These are phyloP conservation scores for Rhynchosporium agropyri DNA, from an alignment of 2,329 filamentous ascomycete genomes.

Conservation along the genomic window DNA sequence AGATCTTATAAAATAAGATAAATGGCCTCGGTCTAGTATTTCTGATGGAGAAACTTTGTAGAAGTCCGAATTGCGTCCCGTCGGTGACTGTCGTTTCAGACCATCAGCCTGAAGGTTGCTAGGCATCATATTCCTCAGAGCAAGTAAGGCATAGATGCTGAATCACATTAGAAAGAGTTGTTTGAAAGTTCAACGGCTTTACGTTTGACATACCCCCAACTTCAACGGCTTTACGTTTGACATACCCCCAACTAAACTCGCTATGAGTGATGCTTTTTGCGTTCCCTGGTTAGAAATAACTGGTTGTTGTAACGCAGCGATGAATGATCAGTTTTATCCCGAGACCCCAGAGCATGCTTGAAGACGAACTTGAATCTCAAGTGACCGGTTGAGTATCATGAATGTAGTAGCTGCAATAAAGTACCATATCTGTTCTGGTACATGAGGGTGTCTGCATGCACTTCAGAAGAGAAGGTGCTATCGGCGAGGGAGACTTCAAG, in stretches of 20 bases:
- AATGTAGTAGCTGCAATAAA: slow-evolving; percentile 51
- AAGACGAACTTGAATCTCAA: slow-evolving; percentile 51
- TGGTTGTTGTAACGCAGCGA: slow-evolving; percentile 31
- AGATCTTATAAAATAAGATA: slow-evolving; percentile 51
- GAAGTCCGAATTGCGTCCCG: slow-evolving; percentile 46
- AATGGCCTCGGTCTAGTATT: slow-evolving; percentile 49
- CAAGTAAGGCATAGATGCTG: slow-evolving; percentile 50
- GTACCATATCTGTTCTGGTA: slow-evolving; percentile 54
- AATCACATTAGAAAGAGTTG: not conserved
- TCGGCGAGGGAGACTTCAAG: slow-evolving; percentile 34
- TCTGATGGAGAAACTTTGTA: slow-evolving; percentile 43
- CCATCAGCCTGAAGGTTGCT: slow-evolving; percentile 47
- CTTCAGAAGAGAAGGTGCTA: slow-evolving; percentile 48
- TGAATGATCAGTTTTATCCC: slow-evolving; percentile 25
- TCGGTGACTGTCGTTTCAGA: slow-evolving; percentile 43
- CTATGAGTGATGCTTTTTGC: slow-evolving; percentile 54
- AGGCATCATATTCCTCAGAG: slow-evolving; percentile 50
- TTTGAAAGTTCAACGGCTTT: not conserved
- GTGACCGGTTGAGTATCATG: slow-evolving; percentile 52
- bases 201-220: slow-evolving; percentile 53
- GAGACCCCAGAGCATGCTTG: slow-evolving; percentile 44
- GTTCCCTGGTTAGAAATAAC: slow-evolving; percentile 49
- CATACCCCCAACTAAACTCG: slow-evolving; percentile 51
- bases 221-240: slow-evolving; percentile 48
- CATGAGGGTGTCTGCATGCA: slow-evolving; percentile 46